Base-by-base conservation (phyloP, 2,329 filamentous ascomycete species). In the Exophiala bonariae region DNA sequence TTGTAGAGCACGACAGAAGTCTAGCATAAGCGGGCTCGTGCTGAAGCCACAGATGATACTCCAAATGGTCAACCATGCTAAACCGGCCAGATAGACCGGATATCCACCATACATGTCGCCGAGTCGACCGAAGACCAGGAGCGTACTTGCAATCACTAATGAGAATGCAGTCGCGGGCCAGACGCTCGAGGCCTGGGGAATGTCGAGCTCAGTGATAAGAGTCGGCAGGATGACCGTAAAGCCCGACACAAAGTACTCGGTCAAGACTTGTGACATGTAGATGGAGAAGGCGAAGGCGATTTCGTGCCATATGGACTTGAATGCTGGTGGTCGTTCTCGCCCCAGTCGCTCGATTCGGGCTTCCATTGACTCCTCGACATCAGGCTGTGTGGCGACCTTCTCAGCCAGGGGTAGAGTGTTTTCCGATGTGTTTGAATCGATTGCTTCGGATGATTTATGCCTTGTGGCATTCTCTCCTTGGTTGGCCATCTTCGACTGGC, bases 191-290 rank as follows among this genome's bases (percentile, higher is more conserved):
- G 82, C 79, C 35, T 82, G 76, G 0, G 86, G 80, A 32, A 93
- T 89, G 31, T 80, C 45, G 3, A 93, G 74, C 1, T 80, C 75
- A 9, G 66, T 61, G 9, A 81, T 72, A 3, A 93, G 65, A 0
- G 80, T 80, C 1, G 88, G 87, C 0, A 91, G 66, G 19, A 92
- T 68, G 49, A 83, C 70, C 48, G 76, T 81, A 60, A 91, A 93
- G 23, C 89, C 89, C 37, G 83, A 86, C 41, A 92, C 79, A 61
- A 85, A 86, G 66, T 85, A 91, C 68, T 91, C 87, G 35, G 78
- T 74, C 58, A 85, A 73, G 51, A 85, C 77, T 68, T 85, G 83
- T 36, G 81, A 83, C 52, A 79, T 76, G 10, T 83, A 67, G 16
- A 86, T 71, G 0, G 80, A 79, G 56, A 80, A 78, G 60, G 82